A percentile compares a stretch with the other conserved stretches of the same genome.
Conservation (phyloP, 2,329 filamentous ascomycete genomes). For the Aspergillus unguis region DNA sequence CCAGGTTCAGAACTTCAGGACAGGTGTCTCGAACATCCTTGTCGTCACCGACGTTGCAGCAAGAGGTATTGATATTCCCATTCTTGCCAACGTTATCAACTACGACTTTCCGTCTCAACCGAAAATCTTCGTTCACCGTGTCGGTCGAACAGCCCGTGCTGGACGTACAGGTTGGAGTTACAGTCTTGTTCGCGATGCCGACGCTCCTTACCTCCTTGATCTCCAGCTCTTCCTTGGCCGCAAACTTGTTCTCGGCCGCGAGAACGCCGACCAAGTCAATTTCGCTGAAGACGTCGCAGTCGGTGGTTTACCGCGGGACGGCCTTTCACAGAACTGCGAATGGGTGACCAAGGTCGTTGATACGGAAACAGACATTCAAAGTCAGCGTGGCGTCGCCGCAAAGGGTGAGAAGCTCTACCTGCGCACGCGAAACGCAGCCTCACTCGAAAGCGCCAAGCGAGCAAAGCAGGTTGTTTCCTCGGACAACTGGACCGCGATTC, state of each 20-base stretch:
- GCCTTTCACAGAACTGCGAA: conserved; percentile 73
- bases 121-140: conserved; percentile 94
- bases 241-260: conserved; percentile 71
- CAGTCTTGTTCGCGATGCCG: conserved; percentile 81
- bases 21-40: conserved; percentile 79
- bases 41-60: conserved; percentile 97
- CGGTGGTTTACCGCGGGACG: conserved; percentile 69
- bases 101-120: conserved; percentile 97
- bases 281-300: conserved; percentile 82
- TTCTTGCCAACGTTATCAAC: conserved; percentile 96
- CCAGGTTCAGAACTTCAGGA: conserved; percentile 86
- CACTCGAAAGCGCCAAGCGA: conserved; percentile 82
- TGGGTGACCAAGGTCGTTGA: conserved; percentile 75
- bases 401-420: conserved; percentile 94
- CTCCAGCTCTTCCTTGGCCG: conserved; percentile 92
- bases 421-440: conserved; percentile 84
- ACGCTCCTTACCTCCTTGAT: conserved; percentile 88
- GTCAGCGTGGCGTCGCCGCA: conserved; percentile 67
- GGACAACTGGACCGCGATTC: conserved; percentile 68
- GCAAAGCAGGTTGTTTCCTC: conserved; percentile 72
- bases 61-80: conserved; percentile 94
- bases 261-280: conserved; percentile 57
- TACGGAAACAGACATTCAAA: conserved; percentile 69
- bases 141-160: conserved; percentile 91
- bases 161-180: conserved; percentile 93